phyloP scores from a whole-genome alignment of 139 green algal species.

The Chlorella sp. region DNA sequence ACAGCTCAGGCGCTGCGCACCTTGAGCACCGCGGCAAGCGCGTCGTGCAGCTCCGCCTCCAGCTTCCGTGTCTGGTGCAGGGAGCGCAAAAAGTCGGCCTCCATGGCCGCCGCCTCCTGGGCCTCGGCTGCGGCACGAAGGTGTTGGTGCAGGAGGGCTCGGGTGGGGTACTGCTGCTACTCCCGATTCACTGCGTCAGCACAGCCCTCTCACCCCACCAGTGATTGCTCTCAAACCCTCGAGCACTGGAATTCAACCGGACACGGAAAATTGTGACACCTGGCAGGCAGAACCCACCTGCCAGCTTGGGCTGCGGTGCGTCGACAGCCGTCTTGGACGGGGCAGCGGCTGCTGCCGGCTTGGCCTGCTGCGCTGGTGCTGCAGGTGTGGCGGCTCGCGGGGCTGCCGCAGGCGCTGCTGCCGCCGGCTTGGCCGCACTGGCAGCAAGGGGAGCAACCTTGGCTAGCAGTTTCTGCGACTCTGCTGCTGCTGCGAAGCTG shows the following conservation, averaged over 20 bases:
- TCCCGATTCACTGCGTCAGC: background rate
- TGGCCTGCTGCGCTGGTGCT: background rate
- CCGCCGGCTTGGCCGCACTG: background rate
- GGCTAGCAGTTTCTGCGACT: constrained; percentile 22
- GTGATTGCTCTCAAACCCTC: no score
- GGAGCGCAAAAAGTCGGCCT: constrained; percentile 47
- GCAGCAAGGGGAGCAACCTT: constrained; percentile 6
- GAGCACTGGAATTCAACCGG: no score
- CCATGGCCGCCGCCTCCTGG: constrained; percentile 34
- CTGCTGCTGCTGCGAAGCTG: constrained; percentile 7
- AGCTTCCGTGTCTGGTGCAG: constrained; percentile 37
- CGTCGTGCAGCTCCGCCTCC: constrained; percentile 31
- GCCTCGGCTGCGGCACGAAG: constrained; percentile 25
- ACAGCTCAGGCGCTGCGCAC: background rate
- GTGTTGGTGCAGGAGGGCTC: background rate
- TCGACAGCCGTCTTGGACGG: constrained; percentile 14
- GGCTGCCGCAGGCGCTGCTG: background rate
- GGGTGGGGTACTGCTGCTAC: background rate
- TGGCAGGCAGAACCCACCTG: background rate
- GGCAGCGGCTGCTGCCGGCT: background rate
- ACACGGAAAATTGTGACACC: no score
- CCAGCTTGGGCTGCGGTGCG: background rate
- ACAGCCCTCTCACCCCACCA: no score
- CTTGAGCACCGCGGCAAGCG: constrained; percentile 28
- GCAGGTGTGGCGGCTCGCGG: background rate